Evolutionary conservation across 1,284 basidiomycete genomes (phyloP).

Genomic region (Omphalotus olearius): DNA sequence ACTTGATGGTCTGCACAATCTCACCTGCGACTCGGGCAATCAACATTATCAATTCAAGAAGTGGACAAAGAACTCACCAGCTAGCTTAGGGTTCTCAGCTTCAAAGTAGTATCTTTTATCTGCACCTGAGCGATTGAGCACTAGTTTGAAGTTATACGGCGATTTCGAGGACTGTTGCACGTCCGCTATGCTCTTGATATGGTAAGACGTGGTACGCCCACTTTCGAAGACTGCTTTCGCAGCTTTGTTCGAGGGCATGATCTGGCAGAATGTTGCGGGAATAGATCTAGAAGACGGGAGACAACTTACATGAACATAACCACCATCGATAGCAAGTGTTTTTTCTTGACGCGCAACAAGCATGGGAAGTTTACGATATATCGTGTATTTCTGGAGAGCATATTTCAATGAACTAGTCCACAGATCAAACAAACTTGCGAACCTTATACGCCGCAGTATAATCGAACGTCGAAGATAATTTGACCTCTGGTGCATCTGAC

Average conservation of each 20-base stretch:
- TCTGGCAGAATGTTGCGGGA: conserved; percentile 40
- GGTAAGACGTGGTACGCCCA: conserved; percentile 88
- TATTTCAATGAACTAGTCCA: neutral
- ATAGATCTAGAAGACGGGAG: neutral
- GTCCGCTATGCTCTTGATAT: conserved; percentile 82
- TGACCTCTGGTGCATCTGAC: conserved; percentile 69
- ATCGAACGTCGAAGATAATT: conserved; percentile 53
- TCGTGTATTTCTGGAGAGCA: conserved; percentile 73
- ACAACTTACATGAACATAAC: conserved; percentile 80
- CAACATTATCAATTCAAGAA: neutral
- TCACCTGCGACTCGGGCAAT: conserved; percentile 41
- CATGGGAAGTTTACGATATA: conserved; percentile 95
- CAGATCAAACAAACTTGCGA: conserved; percentile 15
- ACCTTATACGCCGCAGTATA: conserved; percentile 83
- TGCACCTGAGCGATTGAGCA: conserved; percentile 42
- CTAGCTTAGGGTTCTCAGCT: conserved; percentile 80
- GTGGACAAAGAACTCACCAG: conserved; percentile 46
- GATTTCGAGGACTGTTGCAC: conserved; percentile 84
- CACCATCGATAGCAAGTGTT: conserved; percentile 90
- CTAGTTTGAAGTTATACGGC: conserved; percentile 78
- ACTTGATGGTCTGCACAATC: conserved; percentile 65
- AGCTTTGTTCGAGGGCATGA: conserved; percentile 68
- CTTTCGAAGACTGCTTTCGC: conserved; percentile 79
- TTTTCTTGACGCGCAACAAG: conserved; percentile 88
- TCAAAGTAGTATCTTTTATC: conserved; percentile 98